These are phyloP conservation scores for Skeletonema menzelii DNA, from an alignment of 108 stramenopile species.

Conservation along the genomic window DNA sequence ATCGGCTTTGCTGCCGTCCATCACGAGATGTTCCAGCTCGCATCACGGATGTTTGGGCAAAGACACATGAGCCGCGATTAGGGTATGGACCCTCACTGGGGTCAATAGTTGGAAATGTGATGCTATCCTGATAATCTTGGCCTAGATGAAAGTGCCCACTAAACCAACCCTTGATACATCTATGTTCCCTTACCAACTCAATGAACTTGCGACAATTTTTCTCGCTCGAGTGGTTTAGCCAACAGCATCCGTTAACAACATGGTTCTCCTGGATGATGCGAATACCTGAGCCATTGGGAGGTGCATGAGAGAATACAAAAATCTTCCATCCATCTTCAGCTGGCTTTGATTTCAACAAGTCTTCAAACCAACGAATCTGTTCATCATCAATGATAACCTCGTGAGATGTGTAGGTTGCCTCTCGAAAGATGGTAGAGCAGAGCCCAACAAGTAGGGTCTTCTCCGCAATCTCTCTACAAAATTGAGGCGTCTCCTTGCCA, in stretches of 20 bases:
- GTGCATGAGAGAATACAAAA: constrained; percentile 95
- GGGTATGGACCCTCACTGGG: constrained; percentile 65
- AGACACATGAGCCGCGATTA: constrained; percentile 71
- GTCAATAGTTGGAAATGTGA: constrained; percentile 63
- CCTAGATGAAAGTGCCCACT: constrained; percentile 94
- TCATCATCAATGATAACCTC: constrained; percentile 89
- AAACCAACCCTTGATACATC: constrained; percentile 91
- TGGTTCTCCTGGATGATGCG: constrained; percentile 90
- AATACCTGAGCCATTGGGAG: constrained; percentile 87
- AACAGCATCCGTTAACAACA: constrained; percentile 87
- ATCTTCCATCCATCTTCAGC: constrained; percentile 90
- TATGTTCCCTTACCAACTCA: constrained; percentile 76
- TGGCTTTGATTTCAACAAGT: constrained; percentile 63
- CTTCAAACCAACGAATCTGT: constrained; percentile 91
- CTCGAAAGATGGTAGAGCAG: constrained; percentile 80
- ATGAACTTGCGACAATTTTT: constrained; percentile 69
- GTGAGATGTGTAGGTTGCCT: constrained; percentile 86
- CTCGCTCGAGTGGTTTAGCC: constrained; percentile 77
- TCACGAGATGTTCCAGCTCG: constrained; percentile 76
- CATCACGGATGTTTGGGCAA: constrained; percentile 89
- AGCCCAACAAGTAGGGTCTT: constrained; percentile 92
- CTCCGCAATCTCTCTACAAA: constrained; percentile 77
- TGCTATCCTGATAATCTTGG: constrained; percentile 63
- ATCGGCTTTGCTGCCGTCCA: constrained; percentile 78
- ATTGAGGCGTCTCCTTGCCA: constrained; percentile 80